Percentiles rank a stretch among this genome's conserved stretches.
phyloP scores from a whole-genome alignment of 495 filamentous ascomycete species.

The Beverwykella pulmonaria region DNA sequence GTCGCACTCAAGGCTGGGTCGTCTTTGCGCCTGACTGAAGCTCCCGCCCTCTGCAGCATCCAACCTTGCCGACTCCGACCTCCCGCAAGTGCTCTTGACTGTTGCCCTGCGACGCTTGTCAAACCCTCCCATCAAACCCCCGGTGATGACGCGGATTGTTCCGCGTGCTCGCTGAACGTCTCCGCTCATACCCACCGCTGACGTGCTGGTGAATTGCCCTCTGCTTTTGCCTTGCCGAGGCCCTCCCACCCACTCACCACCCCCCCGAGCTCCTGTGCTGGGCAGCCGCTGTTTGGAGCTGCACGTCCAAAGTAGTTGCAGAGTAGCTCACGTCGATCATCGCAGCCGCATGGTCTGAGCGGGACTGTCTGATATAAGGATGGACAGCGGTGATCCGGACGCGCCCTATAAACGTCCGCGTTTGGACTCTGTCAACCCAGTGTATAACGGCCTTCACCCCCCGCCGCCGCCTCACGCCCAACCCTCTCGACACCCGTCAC shows the following conservation, averaged over 20 bases:
- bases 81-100: background rate
- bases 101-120: conserved; percentile 41
- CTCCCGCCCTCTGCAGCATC: conserved; percentile 21
- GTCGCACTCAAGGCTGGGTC: conserved; percentile 20
- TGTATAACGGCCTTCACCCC: conserved; percentile 26
- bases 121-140: too few relatives aligned
- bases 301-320: too few relatives aligned
- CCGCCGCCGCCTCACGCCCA: conserved; percentile 18
- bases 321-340: too few relatives aligned
- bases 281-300: too few relatives aligned
- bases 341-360: too few relatives aligned
- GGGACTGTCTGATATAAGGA: conserved; percentile 34
- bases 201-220: too few relatives aligned
- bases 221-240: too few relatives aligned
- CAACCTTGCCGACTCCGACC: conserved; percentile 13
- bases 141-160: too few relatives aligned
- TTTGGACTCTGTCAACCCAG: conserved; percentile 33
- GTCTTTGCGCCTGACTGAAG: conserved; percentile 20
- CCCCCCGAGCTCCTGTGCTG: too few relatives aligned
- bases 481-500: conserved; percentile 24
- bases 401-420: conserved; percentile 36
- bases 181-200: too few relatives aligned
- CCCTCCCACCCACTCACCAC: too few relatives aligned
- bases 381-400: conserved; percentile 39
- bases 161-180: too few relatives aligned